phyloP scores from a whole-genome alignment of 768 basidiomycete species.

The Collybiopsis confluens region DNA sequence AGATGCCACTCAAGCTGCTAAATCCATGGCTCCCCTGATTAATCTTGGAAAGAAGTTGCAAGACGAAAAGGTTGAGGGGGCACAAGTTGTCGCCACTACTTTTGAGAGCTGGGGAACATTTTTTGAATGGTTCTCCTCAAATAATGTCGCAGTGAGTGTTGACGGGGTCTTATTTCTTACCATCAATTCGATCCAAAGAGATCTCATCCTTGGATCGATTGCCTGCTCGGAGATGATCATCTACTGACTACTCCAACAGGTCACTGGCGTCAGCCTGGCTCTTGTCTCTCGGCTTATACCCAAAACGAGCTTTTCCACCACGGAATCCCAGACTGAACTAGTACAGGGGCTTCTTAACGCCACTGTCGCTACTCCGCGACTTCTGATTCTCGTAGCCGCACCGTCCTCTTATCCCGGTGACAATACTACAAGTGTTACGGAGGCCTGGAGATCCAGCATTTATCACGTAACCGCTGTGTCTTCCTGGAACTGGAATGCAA shows the following conservation, averaged over 20 bases:
- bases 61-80: conserved; percentile 13
- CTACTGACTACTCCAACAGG: conserved; percentile 18
- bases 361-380: conserved; percentile 30
- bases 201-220: background rate
- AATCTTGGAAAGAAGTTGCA: conserved; percentile 22
- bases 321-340: conserved; percentile 23
- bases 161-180: conserved; percentile 7
- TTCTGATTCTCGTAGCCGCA: conserved; percentile 38
- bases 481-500: conserved; percentile 45
- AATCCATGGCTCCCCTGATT: conserved; percentile 38
- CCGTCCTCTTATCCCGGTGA: conserved; percentile 30
- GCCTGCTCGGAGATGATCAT: background rate
- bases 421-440: conserved; percentile 32
- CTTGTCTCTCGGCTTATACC: conserved; percentile 41
- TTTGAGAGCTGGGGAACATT: conserved; percentile 39
- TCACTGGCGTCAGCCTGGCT: conserved; percentile 35
- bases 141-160: conserved; percentile 33
- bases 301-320: conserved; percentile 32
- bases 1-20: conserved; percentile 28
- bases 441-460: conserved; percentile 30
- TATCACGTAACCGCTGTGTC: conserved; percentile 42
- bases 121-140: conserved; percentile 31
- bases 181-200: background rate
- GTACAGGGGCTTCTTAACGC: conserved; percentile 33
- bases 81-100: conserved; percentile 27